Evolutionary conservation across 1,139 yeast species (phyloP), one percentile per base, ranked within the genome.

Genomic region (Hyphopichia buzzinii): DNA sequence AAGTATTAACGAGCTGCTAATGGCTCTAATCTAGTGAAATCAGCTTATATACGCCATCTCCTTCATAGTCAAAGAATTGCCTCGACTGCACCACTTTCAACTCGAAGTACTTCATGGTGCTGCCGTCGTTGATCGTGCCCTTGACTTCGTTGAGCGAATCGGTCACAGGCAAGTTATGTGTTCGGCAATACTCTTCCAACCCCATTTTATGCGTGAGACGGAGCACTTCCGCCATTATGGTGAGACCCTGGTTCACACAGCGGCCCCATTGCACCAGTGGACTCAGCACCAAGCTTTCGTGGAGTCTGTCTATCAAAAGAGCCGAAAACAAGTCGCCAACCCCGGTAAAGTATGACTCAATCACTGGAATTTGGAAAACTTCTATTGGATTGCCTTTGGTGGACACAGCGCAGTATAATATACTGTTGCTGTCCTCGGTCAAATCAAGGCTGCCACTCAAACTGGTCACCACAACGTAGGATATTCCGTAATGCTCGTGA

Each of bases 271-370:
- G 15, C 6, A 23, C 15, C 23, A n/a, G n/a, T n/a, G n/a, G n/a
- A n/a, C n/a, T n/a, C n/a, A n/a, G n/a, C 17, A 44, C 33, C 17
- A 43, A 39, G 41, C 64, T 61, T 28, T 60, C 58, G 48, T 66
- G 64, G 34, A 77, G 61, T 39, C 81, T 69, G 59, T 87, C 92
- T 2, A 85, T 57, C 27, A 89, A 57, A 31, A 90, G 56, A 0
- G 96, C 95, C 0, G 95, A 78, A 55, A 92, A 88, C 30, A 92
- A 64, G 51, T 92, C 98, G 2, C 98, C 98, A 4, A 92, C 89
- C 0, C 98, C 97, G 2, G 94, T 84, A 57, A 90, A 90, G 44
- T 83, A 82, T 2, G 90, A 82, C 32, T 81, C 72, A 36, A 87
- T 74, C 30, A 68, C 59, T 4, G 82, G 79, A 13, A 81, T 67